A percentile compares a stretch with the other conserved stretches of the same genome.
phyloP scores from a whole-genome alignment of 2,329 filamentous ascomycete species.

The Colletotrichum chlorophyti region DNA sequence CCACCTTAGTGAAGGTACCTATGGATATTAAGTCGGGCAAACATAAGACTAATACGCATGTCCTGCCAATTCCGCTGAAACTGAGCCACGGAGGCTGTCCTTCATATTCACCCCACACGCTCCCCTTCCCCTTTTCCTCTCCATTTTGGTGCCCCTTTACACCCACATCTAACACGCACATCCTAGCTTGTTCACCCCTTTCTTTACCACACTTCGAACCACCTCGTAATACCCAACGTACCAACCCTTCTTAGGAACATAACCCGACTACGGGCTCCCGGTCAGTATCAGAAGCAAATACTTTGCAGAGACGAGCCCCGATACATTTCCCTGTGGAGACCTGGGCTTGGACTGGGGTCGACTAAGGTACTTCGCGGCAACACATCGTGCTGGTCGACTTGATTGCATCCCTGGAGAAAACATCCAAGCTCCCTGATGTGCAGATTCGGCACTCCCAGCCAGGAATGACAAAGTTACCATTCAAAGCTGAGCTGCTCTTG shows the following conservation, averaged over 20 bases:
- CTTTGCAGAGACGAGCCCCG: background rate
- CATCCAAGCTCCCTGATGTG: constrained; percentile 18
- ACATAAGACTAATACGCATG: background rate
- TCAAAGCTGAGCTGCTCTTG: no score
- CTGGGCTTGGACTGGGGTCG: background rate
- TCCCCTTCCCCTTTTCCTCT: constrained; percentile 1
- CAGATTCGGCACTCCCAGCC: no score
- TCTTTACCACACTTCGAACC: constrained; percentile 8
- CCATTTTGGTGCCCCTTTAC: background rate
- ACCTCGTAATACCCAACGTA: background rate
- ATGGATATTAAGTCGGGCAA: no score
- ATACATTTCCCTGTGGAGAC: background rate
- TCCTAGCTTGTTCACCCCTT: constrained; percentile 3
- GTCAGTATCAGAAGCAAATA: constrained; percentile 4
- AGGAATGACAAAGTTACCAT: no score
- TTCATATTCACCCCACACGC: constrained; percentile 16
- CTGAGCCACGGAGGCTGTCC: constrained; percentile 11
- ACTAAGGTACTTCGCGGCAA: no score
- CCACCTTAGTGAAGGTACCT: no score
- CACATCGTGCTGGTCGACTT: background rate
- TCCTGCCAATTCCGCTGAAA: background rate
- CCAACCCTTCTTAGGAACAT: background rate
- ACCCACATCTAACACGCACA: background rate
- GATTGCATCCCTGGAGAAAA: constrained; percentile 7
- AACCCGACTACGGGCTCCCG: constrained; percentile 4